These are phyloP conservation scores for Scenedesmus sp. DNA, from an alignment of 163 green algal genomes.

Conservation along the genomic window DNA sequence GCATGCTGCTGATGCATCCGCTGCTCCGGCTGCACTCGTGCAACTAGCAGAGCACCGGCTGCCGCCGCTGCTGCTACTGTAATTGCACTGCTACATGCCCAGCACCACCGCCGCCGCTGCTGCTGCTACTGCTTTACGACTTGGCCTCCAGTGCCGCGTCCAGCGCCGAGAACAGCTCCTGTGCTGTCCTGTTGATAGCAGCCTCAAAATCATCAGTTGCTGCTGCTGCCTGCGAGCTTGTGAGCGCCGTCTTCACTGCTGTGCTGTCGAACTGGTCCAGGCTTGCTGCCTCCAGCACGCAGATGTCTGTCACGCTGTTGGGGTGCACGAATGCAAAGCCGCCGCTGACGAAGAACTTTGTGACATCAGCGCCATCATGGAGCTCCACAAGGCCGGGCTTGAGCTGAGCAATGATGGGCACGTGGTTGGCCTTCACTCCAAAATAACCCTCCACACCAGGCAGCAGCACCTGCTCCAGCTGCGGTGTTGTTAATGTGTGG, in stretches of 20 bases:
- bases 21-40: background rate
- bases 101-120: background rate
- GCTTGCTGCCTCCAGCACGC: conserved; percentile 94
- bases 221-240: conserved; percentile 53
- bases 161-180: conserved; percentile 98
- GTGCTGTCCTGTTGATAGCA: conserved; percentile 92
- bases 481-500: conserved; percentile 21
- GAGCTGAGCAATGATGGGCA: conserved; percentile 97
- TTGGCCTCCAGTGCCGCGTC: conserved; percentile 84
- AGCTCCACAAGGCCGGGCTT: conserved; percentile 95
- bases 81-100: background rate
- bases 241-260: conserved; percentile 86
- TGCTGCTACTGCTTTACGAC: conserved; percentile 44
- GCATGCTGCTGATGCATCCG: background rate
- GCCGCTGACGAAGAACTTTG: conserved; percentile 95
- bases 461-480: conserved; percentile 93
- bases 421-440: conserved; percentile 98
- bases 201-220: conserved; percentile 93
- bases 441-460: conserved; percentile 97
- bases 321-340: conserved; percentile 99
- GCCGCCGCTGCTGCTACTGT: background rate
- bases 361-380: conserved; percentile 89
- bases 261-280: conserved; percentile 92
- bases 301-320: conserved; percentile 94
- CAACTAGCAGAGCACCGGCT: background rate